A percentile compares a stretch with the other conserved stretches of the same genome.
Conservation (phyloP, 2,329 filamentous ascomycete genomes). For the Pseudogymnoascus sp. region DNA sequence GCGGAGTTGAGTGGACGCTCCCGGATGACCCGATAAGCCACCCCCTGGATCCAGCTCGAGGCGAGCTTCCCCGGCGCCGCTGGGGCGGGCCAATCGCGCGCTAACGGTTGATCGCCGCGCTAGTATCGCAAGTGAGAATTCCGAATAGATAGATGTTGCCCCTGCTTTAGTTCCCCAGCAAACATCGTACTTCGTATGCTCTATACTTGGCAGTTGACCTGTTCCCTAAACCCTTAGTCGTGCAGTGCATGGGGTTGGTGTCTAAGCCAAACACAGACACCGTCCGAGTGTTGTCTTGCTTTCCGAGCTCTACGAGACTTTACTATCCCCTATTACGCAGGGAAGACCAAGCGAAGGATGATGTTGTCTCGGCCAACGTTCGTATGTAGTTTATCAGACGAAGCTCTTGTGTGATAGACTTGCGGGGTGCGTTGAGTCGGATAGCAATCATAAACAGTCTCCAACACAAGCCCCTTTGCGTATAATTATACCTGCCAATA, state of each 20-base stretch:
- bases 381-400: background rate
- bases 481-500: constrained; percentile 2
- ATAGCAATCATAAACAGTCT: background rate
- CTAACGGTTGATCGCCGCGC: background rate
- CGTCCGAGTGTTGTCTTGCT: background rate
- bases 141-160: constrained; percentile 2
- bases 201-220: background rate
- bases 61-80: background rate
- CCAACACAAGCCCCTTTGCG: background rate
- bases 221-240: background rate
- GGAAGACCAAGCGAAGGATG: constrained; percentile 1
- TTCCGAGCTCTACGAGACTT: background rate
- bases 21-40: background rate
- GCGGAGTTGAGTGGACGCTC: background rate
- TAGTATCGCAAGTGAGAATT: background rate
- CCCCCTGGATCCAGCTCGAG: background rate
- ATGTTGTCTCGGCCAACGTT: background rate
- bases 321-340: background rate
- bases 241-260: background rate
- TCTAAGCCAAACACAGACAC: background rate
- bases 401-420: background rate
- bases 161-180: background rate
- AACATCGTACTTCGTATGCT: background rate
- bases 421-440: constrained; percentile 6
- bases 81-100: background rate